Base-by-base conservation (phyloP, 116 monocot species). In the Papilionanthe hybrid region DNA sequence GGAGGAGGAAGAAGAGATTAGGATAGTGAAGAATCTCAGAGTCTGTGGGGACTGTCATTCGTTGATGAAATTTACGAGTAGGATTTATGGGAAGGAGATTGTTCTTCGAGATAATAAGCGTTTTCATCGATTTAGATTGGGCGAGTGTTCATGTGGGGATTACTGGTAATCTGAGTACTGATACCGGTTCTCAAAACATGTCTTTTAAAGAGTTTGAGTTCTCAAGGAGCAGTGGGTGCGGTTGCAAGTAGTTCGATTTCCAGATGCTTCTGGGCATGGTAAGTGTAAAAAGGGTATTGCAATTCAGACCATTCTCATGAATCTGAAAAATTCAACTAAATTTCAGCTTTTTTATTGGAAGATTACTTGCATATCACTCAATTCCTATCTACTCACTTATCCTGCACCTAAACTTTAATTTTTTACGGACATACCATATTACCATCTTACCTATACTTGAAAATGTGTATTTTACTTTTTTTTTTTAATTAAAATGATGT, bases 51-150 rank as follows among this genome's bases (percentile, higher is more conserved):
- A 80, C 69, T 78, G 82, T 41, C 86, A 86, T 82, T 57, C 42
- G 4, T 76, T 86, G 75, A 82, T 86, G 82, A 86, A 86, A 76
- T 20, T 76, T 76, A 48, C 67, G 22, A 79, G 82, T 79, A 79
- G 18, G 56, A 41, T 55, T 13, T 77, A 66, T 29, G 8, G 47
- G 1, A 82, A 55, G 47, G 72, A 60, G 53, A 86, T 86, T 57
- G 17, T 86, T 13, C 57, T 86, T 19, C 79, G 86, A 56, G 86
- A 86, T 76, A 77, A 43, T 25, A 86, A 86, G 43, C 29, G 82
- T n/a, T 86, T 86, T 79, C 86, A 86, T 76, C 69, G 81, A 82
- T 86, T 86, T 42, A 76, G 12, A 22, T 77, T 77, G 23, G 84
- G 80, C 1, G 30, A 57, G 30, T 84, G 84, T 65, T 84, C 84